Conservation (phyloP, 169 alveolate genomes). For the Plasmodium reichenowi region DNA sequence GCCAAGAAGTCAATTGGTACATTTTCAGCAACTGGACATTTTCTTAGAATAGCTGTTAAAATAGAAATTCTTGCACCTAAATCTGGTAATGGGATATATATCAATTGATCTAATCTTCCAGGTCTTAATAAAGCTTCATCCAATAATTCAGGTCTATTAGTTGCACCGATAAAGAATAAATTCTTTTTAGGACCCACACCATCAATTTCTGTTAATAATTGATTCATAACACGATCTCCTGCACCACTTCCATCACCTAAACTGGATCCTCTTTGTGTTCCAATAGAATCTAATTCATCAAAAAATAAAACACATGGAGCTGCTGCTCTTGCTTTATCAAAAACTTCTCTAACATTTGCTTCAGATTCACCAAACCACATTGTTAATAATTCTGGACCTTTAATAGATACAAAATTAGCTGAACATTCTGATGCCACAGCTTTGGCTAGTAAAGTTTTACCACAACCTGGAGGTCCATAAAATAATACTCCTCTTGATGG, state of each 20-base stretch:
- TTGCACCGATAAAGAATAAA: slow-evolving; percentile 99
- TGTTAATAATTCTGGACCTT: slow-evolving; percentile 98
- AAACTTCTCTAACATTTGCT: slow-evolving; percentile 99
- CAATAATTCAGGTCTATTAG: slow-evolving; percentile 99
- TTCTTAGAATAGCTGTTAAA: slow-evolving; percentile 96
- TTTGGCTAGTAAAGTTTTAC: slow-evolving; percentile 98
- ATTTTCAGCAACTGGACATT: slow-evolving; percentile 98
- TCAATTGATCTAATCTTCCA: slow-evolving; percentile 99
- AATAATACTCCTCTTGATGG: slow-evolving; percentile 99
- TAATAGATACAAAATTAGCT: slow-evolving; percentile 98
- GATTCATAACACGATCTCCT: slow-evolving; percentile 99
- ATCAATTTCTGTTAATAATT: slow-evolving; percentile 99
- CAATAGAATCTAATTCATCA: slow-evolving; percentile 99
- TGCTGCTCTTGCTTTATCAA: slow-evolving; percentile 99
- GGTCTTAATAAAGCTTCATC: slow-evolving; percentile 99
- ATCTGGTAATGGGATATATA: slow-evolving; percentile 99
- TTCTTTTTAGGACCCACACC: slow-evolving; percentile 99
- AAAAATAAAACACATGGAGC: slow-evolving; percentile 99
- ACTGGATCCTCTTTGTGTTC: slow-evolving; percentile 96
- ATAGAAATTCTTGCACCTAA: slow-evolving; percentile 96
- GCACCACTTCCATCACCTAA: slow-evolving; percentile 98
- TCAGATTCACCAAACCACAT: slow-evolving; percentile 99
- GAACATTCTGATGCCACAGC: slow-evolving; percentile 99
- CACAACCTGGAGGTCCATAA: slow-evolving; percentile 99
- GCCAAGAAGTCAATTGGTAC: slow-evolving; percentile 98